phyloP scores from a whole-genome alignment of 2,329 filamentous ascomycete genomes.

The Diplodia mutila region DNA sequence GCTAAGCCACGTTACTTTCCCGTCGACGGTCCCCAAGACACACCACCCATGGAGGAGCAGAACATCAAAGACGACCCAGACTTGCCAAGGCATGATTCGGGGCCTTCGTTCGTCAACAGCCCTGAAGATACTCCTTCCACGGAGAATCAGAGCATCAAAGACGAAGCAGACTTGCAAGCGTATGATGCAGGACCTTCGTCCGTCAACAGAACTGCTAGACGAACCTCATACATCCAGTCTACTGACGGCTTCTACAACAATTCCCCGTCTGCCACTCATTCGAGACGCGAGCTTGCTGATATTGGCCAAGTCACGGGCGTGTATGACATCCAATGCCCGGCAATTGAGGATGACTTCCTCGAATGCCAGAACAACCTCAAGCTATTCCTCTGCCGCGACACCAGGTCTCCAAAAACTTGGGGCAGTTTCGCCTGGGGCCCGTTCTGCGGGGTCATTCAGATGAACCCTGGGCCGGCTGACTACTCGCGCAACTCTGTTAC shows the following conservation, averaged over 20 bases:
- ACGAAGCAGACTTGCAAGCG: background rate
- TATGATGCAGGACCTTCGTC: background rate
- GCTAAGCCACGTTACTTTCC: slow-evolving; percentile 19
- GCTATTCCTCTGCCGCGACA: slow-evolving; percentile 45
- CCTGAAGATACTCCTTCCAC: background rate
- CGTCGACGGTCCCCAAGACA: slow-evolving; percentile 19
- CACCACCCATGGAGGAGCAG: background rate
- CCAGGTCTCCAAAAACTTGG: slow-evolving; percentile 47
- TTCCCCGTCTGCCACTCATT: background rate
- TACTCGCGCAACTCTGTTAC: background rate
- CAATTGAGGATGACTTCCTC: slow-evolving; percentile 33
- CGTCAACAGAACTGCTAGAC: background rate
- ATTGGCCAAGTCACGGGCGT: slow-evolving; percentile 45
- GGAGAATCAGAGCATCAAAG: background rate
- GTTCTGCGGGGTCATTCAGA: slow-evolving; percentile 49
- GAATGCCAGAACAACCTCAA: slow-evolving; percentile 13
- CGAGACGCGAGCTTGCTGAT: background rate
- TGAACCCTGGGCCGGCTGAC: slow-evolving; percentile 34
- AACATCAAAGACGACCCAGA: background rate
- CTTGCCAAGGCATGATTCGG: background rate
- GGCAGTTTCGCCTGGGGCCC: slow-evolving; percentile 51
- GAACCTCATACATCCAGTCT: background rate
- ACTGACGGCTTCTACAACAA: background rate
- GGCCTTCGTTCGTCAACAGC: background rate
- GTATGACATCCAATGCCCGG: slow-evolving; percentile 45